Conservation (phyloP, 1,139 yeast genomes). For the Candida sp. region DNA sequence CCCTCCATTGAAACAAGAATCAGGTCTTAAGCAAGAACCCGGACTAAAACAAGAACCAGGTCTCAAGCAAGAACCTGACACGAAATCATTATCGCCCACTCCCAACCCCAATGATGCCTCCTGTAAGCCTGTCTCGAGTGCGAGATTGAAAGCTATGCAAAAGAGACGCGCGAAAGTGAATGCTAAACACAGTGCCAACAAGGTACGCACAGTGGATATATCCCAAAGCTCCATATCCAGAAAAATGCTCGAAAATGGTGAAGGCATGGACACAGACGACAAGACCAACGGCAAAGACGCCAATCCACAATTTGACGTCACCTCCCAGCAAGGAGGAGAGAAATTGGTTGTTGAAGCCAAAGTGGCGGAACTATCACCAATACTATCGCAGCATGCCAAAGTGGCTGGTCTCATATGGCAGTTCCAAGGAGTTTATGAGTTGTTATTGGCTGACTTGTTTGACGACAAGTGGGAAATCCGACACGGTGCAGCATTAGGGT, state of each 20-base stretch:
- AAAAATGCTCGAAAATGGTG: conserved; percentile 43
- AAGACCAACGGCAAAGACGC: conserved; percentile 9
- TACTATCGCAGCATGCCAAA: conserved; percentile 75
- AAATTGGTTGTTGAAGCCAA: conserved; percentile 86
- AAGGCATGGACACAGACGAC: conserved; percentile 20
- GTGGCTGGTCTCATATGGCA: conserved; percentile 91
- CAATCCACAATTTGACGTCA: conserved; percentile 53
- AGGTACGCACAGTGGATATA: conserved; percentile 67
- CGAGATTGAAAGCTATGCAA: conserved; percentile 93
- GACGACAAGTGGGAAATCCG: conserved; percentile 94
- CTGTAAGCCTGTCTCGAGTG: conserved; percentile 53
- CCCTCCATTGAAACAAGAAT: conserved; percentile 8
- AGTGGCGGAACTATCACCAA: conserved; percentile 68
- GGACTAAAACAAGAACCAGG: conserved; percentile 10
- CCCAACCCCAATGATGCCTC: conserved; percentile 13
- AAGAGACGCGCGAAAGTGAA: conserved; percentile 87
- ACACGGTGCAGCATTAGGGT: conserved; percentile 95
- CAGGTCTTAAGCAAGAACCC: not conserved
- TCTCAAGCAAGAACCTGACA: conserved; percentile 13
- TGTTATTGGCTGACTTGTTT: conserved; percentile 78
- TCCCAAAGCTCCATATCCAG: conserved; percentile 80
- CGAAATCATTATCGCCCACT: conserved; percentile 11
- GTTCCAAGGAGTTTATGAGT: conserved; percentile 95
- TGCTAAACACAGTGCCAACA: conserved; percentile 63
- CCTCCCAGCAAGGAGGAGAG: conserved; percentile 81